These are phyloP conservation scores for Microbotryum violaceum DNA, from an alignment of 1,284 basidiomycete genomes.

Conservation along the genomic window DNA sequence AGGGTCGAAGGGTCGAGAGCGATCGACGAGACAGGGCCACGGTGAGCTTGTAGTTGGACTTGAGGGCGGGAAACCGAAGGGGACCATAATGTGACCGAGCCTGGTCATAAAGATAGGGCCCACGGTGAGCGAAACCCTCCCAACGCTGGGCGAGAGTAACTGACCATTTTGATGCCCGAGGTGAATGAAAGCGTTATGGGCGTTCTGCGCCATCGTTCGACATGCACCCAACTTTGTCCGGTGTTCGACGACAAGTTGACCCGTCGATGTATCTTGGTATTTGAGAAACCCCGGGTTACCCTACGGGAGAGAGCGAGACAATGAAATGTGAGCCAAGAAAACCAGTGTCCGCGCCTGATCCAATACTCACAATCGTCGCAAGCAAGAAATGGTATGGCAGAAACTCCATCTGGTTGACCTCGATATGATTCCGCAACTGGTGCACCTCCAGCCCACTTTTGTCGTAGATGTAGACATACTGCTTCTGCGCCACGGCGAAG, in stretches of 20 bases:
- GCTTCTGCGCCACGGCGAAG: constrained; percentile 93
- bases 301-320: constrained; percentile 41
- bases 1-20: constrained; percentile 69
- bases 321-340: neutral
- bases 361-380: constrained; percentile 62
- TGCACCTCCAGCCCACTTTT: constrained; percentile 89
- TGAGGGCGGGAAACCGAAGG: constrained; percentile 87
- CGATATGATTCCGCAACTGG: constrained; percentile 67
- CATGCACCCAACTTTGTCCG: constrained; percentile 85
- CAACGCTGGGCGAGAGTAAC: neutral
- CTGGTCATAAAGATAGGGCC: constrained; percentile 35
- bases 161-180: constrained; percentile 77
- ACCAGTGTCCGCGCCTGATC: neutral
- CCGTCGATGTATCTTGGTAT: constrained; percentile 96
- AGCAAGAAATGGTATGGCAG: constrained; percentile 94
- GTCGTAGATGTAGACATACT: constrained; percentile 95
- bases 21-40: constrained; percentile 75
- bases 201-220: constrained; percentile 81
- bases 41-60: constrained; percentile 82
- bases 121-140: neutral
- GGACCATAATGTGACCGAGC: constrained; percentile 89
- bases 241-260: constrained; percentile 76
- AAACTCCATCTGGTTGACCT: constrained; percentile 84
- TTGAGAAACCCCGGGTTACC: constrained; percentile 84
- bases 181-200: constrained; percentile 83